Evolutionary conservation across 352 stramenopile species (phyloP).

Genomic region (Phytopythium kandeliae): DNA sequence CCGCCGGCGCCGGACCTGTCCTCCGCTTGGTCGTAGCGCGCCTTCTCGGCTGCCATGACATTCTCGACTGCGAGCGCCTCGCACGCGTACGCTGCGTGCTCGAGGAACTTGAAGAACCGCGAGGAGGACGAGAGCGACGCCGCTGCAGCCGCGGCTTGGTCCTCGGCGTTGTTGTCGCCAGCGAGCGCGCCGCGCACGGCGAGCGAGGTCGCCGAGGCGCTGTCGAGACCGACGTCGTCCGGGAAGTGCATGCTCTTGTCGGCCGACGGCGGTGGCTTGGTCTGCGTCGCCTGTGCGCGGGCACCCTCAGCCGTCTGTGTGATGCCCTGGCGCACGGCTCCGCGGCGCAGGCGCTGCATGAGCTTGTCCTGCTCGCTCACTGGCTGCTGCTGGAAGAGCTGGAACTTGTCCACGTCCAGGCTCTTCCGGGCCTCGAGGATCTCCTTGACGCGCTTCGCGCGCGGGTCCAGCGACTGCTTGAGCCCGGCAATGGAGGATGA

Average conservation of each 20-base stretch:
- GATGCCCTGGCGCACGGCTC: slow-evolving; percentile 43
- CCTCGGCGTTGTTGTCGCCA: slow-evolving; percentile 13
- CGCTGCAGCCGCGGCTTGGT: neutral
- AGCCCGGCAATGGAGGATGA: slow-evolving; percentile 65
- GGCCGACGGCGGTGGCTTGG: slow-evolving; percentile 26
- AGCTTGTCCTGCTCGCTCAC: slow-evolving; percentile 57
- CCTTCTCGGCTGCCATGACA: slow-evolving; percentile 17
- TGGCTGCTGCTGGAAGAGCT: slow-evolving; percentile 51
- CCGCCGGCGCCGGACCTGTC: neutral
- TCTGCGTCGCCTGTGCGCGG: slow-evolving; percentile 41
- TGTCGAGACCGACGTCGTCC: slow-evolving; percentile 67
- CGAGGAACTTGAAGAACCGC: slow-evolving; percentile 59
- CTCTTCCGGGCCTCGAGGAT: slow-evolving; percentile 48
- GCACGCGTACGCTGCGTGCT: slow-evolving; percentile 49
- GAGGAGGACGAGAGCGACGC: slow-evolving; percentile 22
- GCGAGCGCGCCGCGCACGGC: neutral
- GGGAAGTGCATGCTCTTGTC: slow-evolving; percentile 69
- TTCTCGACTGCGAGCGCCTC: slow-evolving; percentile 55
- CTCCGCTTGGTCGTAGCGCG: slow-evolving; percentile 10
- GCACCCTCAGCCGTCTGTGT: slow-evolving; percentile 59
- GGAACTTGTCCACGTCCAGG: slow-evolving; percentile 65
- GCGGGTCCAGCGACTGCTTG: slow-evolving; percentile 65
- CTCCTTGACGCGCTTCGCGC: slow-evolving; percentile 49
- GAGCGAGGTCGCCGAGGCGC: slow-evolving; percentile 9
- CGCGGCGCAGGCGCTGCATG: slow-evolving; percentile 39